Evolutionary conservation across 192 early-diverging fungal genomes (phyloP), one percentile per base, ranked within the genome.

Genomic region (Linnemannia hyalina): DNA sequence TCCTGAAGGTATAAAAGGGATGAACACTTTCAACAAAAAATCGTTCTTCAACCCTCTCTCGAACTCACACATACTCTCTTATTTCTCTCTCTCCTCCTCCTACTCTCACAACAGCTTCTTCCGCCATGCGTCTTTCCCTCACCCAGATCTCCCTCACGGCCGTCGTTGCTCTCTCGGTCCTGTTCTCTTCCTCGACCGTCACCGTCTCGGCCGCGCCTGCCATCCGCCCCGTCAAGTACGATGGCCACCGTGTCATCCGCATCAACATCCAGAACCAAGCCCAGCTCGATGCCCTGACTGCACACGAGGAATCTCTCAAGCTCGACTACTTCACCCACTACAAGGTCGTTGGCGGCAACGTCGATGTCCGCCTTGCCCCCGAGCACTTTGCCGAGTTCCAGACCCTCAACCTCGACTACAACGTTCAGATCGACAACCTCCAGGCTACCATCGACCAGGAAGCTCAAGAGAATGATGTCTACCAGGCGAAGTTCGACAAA

Each of bases 381-480:
- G 52, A 74, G 44, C 78, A 74, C 63, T 78, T 79, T 70, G 55
- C 29, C 8, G 74, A 73, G 63, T 88, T 85, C 74, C 46, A 85
- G 55, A 40, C 54, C 49, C 80, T 88, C 46, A 76, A 80, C 35
- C 23, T 88, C n/a, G 42, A 79, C 15, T 78, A 89, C 84, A 77
- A 75, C 23, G 78, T 85, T 16, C 16, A 86, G 23, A 83, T 93
- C 41, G 71, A 76, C 10, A 85, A 93, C 75, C 29, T 93, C 0
- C 91, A 91, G 41, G 60, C 74, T 7, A 55, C 92, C 6, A 74
- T 93, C 38, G 88, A 91, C 22, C 40, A 55, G 0, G 92, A 93
- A 75, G 49, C 47, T 2, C 40, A 71, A 11, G 63, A 85, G 20
- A 36, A 89, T 73, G 36, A 74, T 63, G 55, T 18, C 41, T 79